phyloP scores from a whole-genome alignment of 1,284 basidiomycete species.

The Inonotus obliquus region DNA sequence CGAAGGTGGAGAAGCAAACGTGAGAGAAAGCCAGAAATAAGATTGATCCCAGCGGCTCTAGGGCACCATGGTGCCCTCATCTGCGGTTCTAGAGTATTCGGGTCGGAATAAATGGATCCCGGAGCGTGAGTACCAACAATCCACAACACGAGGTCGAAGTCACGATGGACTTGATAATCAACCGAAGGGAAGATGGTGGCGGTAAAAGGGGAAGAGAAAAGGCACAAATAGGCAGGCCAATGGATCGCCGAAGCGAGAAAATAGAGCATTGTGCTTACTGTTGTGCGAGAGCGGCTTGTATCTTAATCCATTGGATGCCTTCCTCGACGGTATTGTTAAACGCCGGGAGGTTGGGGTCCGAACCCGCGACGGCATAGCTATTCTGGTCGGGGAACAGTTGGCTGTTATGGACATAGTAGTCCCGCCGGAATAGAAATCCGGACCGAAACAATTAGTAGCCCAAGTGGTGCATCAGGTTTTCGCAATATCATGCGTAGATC shows the following conservation, averaged over 20 bases:
- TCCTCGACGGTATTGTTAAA: constrained; percentile 47
- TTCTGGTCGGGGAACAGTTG: constrained; percentile 67
- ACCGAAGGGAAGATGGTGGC: background rate
- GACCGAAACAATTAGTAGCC: too few relatives aligned
- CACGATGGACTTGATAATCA: background rate
- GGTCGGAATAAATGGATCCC: background rate
- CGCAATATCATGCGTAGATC: background rate
- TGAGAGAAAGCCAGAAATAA: background rate
- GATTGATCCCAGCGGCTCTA: background rate
- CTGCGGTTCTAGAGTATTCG: background rate
- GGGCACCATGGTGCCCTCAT: background rate
- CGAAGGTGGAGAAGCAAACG: background rate
- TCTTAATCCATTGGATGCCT: constrained; percentile 51
- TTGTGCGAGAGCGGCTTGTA: constrained; percentile 39
- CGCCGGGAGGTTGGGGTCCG: constrained; percentile 41
- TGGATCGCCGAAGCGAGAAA: background rate
- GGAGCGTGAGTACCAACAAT: background rate
- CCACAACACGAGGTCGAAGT: background rate
- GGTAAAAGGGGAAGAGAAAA: background rate
- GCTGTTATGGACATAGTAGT: constrained; percentile 21
- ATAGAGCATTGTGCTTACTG: constrained; percentile 33
- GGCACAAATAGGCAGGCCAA: background rate
- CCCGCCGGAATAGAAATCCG: background rate
- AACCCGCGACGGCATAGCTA: constrained; percentile 35
- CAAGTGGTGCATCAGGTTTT: too few relatives aligned